These are phyloP conservation scores for Coemansia sp. DNA, from an alignment of 371 early-diverging fungal species.

Conservation along the genomic window DNA sequence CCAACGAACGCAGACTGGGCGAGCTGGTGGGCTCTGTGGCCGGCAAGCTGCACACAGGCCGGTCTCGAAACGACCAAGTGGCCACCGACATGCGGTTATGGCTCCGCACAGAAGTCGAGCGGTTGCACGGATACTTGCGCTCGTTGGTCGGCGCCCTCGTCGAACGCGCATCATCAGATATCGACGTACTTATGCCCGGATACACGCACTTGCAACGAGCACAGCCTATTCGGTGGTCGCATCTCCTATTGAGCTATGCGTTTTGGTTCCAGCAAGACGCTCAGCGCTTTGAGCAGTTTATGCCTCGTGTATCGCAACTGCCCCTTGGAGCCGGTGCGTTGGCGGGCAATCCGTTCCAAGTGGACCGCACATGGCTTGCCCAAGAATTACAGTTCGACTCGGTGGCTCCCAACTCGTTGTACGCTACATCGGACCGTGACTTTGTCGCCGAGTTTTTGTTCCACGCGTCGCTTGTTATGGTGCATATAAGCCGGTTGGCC, in stretches of 20 bases:
- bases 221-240: conserved; percentile 97
- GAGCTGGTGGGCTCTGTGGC: conserved; percentile 90
- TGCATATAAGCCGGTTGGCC: conserved; percentile 86
- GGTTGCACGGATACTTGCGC: conserved; percentile 65
- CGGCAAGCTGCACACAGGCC: conserved; percentile 96
- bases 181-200: conserved; percentile 94
- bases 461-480: conserved; percentile 85
- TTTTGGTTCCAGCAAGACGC: conserved; percentile 88
- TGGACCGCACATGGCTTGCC: conserved; percentile 87
- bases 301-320: conserved; percentile 75
- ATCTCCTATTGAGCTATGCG: conserved; percentile 84
- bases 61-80: conserved; percentile 94
- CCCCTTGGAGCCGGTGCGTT: conserved; percentile 95
- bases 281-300: conserved; percentile 76
- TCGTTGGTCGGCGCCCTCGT: conserved; percentile 73
- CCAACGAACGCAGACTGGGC: conserved; percentile 93
- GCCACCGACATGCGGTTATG: conserved; percentile 97
- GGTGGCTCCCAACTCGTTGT: conserved; percentile 82
- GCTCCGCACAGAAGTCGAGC: conserved; percentile 77
- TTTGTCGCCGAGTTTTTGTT: conserved; percentile 95
- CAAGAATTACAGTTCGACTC: conserved; percentile 83
- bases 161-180: conserved; percentile 78
- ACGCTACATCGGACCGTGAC: conserved; percentile 92
- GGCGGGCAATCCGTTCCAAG: conserved; percentile 95
- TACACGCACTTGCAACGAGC: conserved; percentile 98